Evolutionary conservation across 306 rosid genomes (phyloP), one percentile per base, ranked within the genome.

Genomic region (Sesbania bispinosa): DNA sequence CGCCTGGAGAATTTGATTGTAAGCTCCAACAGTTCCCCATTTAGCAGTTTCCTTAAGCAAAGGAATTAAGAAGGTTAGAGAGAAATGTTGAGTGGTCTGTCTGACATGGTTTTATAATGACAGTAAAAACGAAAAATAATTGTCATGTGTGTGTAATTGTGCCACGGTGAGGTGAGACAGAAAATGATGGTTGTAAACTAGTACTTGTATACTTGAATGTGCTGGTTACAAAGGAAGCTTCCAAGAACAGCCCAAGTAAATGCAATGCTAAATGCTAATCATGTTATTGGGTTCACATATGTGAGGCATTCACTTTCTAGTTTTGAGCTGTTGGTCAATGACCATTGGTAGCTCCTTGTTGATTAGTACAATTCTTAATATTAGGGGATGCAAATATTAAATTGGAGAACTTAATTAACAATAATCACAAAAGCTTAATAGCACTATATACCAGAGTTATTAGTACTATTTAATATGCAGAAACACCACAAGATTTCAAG

Each of bases 21-120:
- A 21, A 29, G 60, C 73, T 62, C 64, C 11, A 67, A 47, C 86
- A 82, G 59, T 64, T 82, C 2, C 86, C 86, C 86, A 82, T 79
- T 36, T 3, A 63, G 19, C 21, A 26, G 59, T 68, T 67, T 61
- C 35, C n/a, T n/a, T n/a, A n/a, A n/a, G n/a, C n/a, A n/a, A n/a
- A n/a, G n/a, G 39, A 62, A 26, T n/a, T n/a, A n/a, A 46, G 67
- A 63, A 46, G 38, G 2, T 13, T 4, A 26, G 23, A 33, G 35
- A 45, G 59, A 27, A n/a, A n/a, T n/a, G n/a, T n/a, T n/a, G n/a
- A n/a, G n/a, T n/a, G n/a, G n/a, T 14, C 18, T 20, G 19, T 18
- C 13, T 67, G 67, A 67, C 69, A 24, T 58, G n/a, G 16, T n/a
- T n/a, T n/a, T n/a, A n/a, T 67, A 2, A 33, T 60, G 76, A 51